Percentiles rank a stretch among this genome's conserved stretches.
These are phyloP conservation scores for Cladobotryum protrusum DNA, from an alignment of 2,329 filamentous ascomycete species.

Conservation along the genomic window DNA sequence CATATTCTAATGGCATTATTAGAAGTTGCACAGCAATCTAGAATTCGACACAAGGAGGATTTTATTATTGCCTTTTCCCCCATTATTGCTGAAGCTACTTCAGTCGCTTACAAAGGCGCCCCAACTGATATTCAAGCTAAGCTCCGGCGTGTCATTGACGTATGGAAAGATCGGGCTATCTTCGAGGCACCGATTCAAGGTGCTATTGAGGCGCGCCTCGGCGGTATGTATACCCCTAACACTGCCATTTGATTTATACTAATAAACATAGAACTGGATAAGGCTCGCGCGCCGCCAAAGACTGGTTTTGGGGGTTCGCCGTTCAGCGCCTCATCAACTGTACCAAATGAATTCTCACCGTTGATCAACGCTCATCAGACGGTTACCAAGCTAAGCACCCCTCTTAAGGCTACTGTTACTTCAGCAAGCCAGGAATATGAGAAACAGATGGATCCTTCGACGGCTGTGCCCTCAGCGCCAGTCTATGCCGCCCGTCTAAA, in stretches of 20 bases:
- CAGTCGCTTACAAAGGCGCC: conserved; percentile 85
- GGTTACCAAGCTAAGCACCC: conserved; percentile 64
- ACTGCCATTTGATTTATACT: conserved; percentile 5
- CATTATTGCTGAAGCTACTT: conserved; percentile 83
- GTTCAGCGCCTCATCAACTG: conserved; percentile 49
- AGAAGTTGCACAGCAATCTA: conserved; percentile 97
- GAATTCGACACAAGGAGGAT: conserved; percentile 84
- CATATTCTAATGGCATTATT: conserved; percentile 8
- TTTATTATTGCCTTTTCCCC: conserved; percentile 90
- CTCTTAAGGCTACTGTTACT: conserved; percentile 59
- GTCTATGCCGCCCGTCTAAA: conserved; percentile 88
- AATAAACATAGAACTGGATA: conserved; percentile 51
- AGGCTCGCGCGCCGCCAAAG: conserved; percentile 47
- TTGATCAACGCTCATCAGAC: conserved; percentile 69
- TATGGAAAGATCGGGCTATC: conserved; percentile 82
- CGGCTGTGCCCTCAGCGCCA: conserved; percentile 68
- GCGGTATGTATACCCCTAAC: conserved; percentile 51
- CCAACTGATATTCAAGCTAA: conserved; percentile 82
- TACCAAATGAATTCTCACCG: conserved; percentile 71
- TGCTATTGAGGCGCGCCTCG: conserved; percentile 71
- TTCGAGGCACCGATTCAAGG: conserved; percentile 77
- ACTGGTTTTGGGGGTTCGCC: conserved; percentile 50
- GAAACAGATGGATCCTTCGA: conserved; percentile 69
- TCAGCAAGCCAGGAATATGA: conserved; percentile 76
- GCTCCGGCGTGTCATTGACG: conserved; percentile 81